Evolutionary conservation across 495 filamentous ascomycete genomes (phyloP).

Genomic region (Neurospora terricola): DNA sequence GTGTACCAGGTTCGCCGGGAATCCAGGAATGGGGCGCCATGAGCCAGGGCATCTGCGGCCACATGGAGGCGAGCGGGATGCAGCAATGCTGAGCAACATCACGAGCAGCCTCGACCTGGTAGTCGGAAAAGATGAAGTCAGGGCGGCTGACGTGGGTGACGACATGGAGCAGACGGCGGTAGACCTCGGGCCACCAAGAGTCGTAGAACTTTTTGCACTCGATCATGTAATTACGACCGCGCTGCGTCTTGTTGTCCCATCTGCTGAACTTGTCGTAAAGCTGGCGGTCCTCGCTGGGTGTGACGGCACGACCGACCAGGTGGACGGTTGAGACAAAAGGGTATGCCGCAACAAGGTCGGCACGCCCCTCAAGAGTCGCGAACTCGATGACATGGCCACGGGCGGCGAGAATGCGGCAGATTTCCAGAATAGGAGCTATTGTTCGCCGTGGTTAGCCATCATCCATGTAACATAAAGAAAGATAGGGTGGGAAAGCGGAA

Average conservation of each 20-base stretch:
- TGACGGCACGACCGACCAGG: slow-evolving; percentile 12
- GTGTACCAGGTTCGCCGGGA: slow-evolving; percentile 30
- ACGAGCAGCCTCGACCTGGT: slow-evolving; percentile 28
- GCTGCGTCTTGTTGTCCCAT: slow-evolving; percentile 19
- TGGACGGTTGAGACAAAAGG: slow-evolving; percentile 16
- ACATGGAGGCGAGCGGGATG: slow-evolving; percentile 26
- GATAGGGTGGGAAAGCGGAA: too few relatives aligned
- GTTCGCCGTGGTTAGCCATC: not conserved
- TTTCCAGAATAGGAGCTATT: too few relatives aligned
- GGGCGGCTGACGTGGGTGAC: too few relatives aligned
- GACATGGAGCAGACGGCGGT: slow-evolving; percentile 19
- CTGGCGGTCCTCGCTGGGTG: slow-evolving; percentile 2
- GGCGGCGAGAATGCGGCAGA: too few relatives aligned
- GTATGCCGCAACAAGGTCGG: slow-evolving; percentile 20
- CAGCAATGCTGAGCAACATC: slow-evolving; percentile 25
- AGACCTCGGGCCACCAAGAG: slow-evolving; percentile 30
- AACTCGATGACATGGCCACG: too few relatives aligned
- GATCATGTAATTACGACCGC: slow-evolving; percentile 17
- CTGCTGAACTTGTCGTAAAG: slow-evolving; percentile 23
- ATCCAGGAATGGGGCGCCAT: slow-evolving; percentile 27
- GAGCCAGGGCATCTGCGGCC: slow-evolving; percentile 28
- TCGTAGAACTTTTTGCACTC: slow-evolving; percentile 25
- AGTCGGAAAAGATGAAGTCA: slow-evolving; percentile 29
- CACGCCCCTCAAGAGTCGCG: too few relatives aligned
- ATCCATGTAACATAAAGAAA: too few relatives aligned